Percentiles rank a stretch among this genome's conserved stretches.
phyloP scores from a whole-genome alignment of 2,329 filamentous ascomycete species.

The Podosphaera leucotricha region DNA sequence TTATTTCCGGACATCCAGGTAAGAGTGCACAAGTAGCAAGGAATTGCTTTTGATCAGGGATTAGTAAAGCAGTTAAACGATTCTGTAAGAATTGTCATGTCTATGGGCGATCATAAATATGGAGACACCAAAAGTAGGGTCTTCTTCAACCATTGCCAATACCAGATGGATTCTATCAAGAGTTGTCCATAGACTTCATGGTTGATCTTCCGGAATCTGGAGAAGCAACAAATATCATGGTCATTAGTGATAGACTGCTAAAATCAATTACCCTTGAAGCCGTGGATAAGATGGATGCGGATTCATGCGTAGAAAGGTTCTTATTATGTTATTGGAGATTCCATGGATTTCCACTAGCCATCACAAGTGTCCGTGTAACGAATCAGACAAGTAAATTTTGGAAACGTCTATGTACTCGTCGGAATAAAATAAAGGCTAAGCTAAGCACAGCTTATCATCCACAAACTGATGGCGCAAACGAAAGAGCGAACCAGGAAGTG shows the following conservation, averaged over 20 bases:
- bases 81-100: neutral
- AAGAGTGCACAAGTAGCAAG: neutral
- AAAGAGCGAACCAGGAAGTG: constrained; percentile 1
- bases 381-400: constrained; percentile 1
- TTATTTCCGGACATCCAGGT: neutral
- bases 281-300: constrained; percentile 1
- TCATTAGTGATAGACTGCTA: neutral
- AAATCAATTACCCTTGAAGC: neutral
- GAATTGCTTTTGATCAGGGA: neutral
- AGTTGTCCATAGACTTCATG: neutral
- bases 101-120: neutral
- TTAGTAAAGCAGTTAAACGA: neutral
- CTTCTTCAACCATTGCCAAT: neutral
- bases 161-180: neutral
- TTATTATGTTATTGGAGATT: neutral
- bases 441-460: neutral
- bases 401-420: neutral
- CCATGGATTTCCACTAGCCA: neutral
- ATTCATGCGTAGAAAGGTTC: neutral
- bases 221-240: constrained; percentile 1
- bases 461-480: constrained; percentile 1
- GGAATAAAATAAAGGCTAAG: neutral
- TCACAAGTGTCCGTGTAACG: neutral
- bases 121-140: neutral
- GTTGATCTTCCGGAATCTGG: neutral